These are phyloP conservation scores for Puccinia triticina DNA, from an alignment of 1,284 basidiomycete species.

Conservation along the genomic window DNA sequence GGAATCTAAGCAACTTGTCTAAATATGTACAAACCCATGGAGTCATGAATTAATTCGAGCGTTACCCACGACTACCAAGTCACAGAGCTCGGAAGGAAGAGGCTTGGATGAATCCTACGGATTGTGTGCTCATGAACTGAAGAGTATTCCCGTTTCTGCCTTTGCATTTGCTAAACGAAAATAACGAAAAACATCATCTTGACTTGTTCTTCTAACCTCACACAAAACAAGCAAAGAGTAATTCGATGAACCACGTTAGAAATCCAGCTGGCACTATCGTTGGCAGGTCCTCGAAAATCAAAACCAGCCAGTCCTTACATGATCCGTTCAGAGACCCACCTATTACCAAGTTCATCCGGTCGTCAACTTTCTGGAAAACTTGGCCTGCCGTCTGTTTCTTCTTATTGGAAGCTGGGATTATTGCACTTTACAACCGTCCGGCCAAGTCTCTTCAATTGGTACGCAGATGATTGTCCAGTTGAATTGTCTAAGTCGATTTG, in stretches of 20 bases:
- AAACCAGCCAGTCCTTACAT: conserved; percentile 21
- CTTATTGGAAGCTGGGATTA: conserved; percentile 14
- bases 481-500: background rate
- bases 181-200: too few relatives aligned
- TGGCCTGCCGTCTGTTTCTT: conserved; percentile 47
- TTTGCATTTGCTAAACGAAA: too few relatives aligned
- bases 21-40: too few relatives aligned
- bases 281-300: conserved; percentile 24
- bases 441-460: conserved; percentile 36
- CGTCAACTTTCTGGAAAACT: conserved; percentile 42
- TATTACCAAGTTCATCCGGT: conserved; percentile 33
- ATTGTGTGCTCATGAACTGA: too few relatives aligned
- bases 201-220: too few relatives aligned
- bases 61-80: too few relatives aligned
- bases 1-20: too few relatives aligned
- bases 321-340: conserved; percentile 44
- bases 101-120: too few relatives aligned
- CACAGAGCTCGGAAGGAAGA: too few relatives aligned
- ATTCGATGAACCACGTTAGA: conserved; percentile 22
- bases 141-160: too few relatives aligned
- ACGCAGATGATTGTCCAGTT: background rate
- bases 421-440: conserved; percentile 18
- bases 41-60: too few relatives aligned
- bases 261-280: conserved; percentile 31
- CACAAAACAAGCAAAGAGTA: background rate